A percentile compares a stretch with the other conserved stretches of the same genome.
phyloP scores from a whole-genome alignment of 2,329 filamentous ascomycete genomes.

The Aspergillus latus region DNA sequence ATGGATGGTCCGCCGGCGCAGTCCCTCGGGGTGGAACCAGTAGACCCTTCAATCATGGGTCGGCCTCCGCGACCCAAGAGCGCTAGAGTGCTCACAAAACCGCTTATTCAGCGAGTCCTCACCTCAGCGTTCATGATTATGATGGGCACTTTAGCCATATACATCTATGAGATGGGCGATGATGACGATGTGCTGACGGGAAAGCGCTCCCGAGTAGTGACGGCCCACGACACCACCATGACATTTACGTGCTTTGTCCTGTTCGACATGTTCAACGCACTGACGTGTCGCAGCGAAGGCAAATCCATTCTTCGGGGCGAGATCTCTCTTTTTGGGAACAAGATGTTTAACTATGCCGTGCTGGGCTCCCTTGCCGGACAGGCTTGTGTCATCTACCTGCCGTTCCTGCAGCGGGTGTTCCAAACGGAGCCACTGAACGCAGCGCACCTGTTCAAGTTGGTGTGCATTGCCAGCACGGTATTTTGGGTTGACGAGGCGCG shows the following conservation, averaged over 20 bases:
- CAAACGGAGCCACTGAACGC: conserved; percentile 84
- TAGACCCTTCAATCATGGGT: conserved; percentile 91
- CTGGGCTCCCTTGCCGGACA: conserved; percentile 81
- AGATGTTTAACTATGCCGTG: conserved; percentile 96
- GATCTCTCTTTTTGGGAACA: conserved; percentile 78
- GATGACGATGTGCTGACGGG: conserved; percentile 42
- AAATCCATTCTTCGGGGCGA: conserved; percentile 89
- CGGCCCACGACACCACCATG: conserved; percentile 95
- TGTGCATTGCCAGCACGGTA: conserved; percentile 79
- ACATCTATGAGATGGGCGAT: conserved; percentile 88
- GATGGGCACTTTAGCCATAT: conserved; percentile 85
- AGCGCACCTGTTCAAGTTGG: conserved; percentile 69
- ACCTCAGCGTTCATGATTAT: conserved; percentile 89
- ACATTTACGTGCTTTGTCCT: conserved; percentile 98
- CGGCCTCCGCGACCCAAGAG: conserved; percentile 82
- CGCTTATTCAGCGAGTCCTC: conserved; percentile 78
- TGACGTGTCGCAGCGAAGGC: conserved; percentile 85
- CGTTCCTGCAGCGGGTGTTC: conserved; percentile 89
- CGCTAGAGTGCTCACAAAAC: conserved; percentile 85
- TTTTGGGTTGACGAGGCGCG: conserved; percentile 93
- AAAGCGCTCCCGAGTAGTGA: conserved; percentile 63
- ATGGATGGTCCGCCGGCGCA: conserved; percentile 99
- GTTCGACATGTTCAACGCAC: conserved; percentile 99
- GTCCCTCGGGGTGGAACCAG: conserved; percentile 91
- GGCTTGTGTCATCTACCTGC: conserved; percentile 88